Conservation (phyloP, 2,329 filamentous ascomycete species). For the Neofusicoccum umdonicola region DNA sequence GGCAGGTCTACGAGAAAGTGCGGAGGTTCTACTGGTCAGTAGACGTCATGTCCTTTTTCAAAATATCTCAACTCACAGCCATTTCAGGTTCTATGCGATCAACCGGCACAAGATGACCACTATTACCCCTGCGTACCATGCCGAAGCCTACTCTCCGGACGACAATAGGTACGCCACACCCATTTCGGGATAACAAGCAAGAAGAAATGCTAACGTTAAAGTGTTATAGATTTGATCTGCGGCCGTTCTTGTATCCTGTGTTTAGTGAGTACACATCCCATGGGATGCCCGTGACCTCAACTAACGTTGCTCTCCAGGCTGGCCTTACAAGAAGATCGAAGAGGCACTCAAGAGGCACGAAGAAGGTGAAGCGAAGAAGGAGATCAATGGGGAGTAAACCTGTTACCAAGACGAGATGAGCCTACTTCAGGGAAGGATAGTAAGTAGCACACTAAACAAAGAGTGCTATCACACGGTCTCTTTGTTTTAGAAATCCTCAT, state of each 20-base stretch:
- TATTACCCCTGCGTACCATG: conserved; percentile 58
- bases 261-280: conserved; percentile 21
- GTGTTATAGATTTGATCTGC: conserved; percentile 33
- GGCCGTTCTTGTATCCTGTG: conserved; percentile 56
- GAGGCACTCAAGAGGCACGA: conserved; percentile 31
- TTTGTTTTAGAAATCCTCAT: no score
- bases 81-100: conserved; percentile 56
- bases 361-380: conserved; percentile 11
- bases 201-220: conserved; percentile 3
- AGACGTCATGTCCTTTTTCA: background rate
- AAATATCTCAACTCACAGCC: background rate
- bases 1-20: conserved; percentile 49
- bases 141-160: conserved; percentile 53
- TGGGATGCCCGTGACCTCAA: background rate
- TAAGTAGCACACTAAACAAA: no score
- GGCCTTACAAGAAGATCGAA: conserved; percentile 40
- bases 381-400: conserved; percentile 13
- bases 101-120: conserved; percentile 66
- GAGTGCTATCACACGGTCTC: no score
- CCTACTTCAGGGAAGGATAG: no score
- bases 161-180: conserved; percentile 57
- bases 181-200: background rate
- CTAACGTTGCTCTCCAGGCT: conserved; percentile 18
- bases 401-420: background rate
- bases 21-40: conserved; percentile 37